A percentile compares a stretch with the other conserved stretches of the same genome.
Evolutionary conservation across 1,139 yeast species (phyloP).

Genomic region (Candida sp.): DNA sequence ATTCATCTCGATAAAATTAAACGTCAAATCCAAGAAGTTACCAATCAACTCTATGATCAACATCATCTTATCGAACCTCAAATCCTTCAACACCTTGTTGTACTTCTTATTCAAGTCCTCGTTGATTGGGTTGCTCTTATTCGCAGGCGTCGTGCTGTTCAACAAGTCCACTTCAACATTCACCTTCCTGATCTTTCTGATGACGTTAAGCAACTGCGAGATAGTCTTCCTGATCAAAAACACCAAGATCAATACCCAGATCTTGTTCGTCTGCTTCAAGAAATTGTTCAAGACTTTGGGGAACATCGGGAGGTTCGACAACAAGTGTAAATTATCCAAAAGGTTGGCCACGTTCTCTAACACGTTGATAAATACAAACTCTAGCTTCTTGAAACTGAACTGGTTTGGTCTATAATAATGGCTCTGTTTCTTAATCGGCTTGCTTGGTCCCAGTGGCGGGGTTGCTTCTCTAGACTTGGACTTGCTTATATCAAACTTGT

Average conservation of each 20-base stretch:
- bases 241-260: slow-evolving; percentile 48
- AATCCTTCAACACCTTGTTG: slow-evolving; percentile 46
- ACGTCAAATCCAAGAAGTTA: slow-evolving; percentile 45
- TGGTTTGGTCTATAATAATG: slow-evolving; percentile 14
- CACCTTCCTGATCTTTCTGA: slow-evolving; percentile 43
- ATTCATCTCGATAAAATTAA: slow-evolving; percentile 46
- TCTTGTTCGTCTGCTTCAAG: slow-evolving; percentile 47
- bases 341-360: slow-evolving; percentile 45
- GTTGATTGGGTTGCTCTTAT: slow-evolving; percentile 25
- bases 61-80: slow-evolving; percentile 50
- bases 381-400: slow-evolving; percentile 33
- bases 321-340: slow-evolving; percentile 48
- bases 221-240: slow-evolving; percentile 48
- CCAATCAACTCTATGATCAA: slow-evolving; percentile 46
- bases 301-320: slow-evolving; percentile 48
- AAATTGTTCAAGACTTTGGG: slow-evolving; percentile 35
- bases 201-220: slow-evolving; percentile 46
- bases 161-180: slow-evolving; percentile 40
- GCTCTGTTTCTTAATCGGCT: slow-evolving; percentile 9
- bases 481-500: slow-evolving; percentile 22
- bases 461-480: slow-evolving; percentile 3
- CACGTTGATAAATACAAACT: slow-evolving; percentile 30
- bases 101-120: slow-evolving; percentile 36
- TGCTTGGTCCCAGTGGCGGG: neutral
- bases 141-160: slow-evolving; percentile 22